Evolutionary conservation across 2,329 filamentous ascomycete species (phyloP).

Genomic region (Amphichorda felina): DNA sequence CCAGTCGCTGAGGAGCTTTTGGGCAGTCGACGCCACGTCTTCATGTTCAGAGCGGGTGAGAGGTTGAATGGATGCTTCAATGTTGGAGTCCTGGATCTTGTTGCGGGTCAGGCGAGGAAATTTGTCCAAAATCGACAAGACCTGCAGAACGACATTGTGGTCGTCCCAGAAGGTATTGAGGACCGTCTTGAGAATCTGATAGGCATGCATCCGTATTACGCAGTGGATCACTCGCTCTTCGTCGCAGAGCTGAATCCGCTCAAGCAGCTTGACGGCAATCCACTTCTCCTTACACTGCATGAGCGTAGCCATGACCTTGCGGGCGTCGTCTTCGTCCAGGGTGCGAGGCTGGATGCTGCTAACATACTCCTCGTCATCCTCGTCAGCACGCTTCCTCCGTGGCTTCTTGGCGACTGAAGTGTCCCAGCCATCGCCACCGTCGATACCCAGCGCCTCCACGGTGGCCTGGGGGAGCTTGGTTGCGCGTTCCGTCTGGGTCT

Average conservation of each 20-base stretch:
- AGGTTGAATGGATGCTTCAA: conserved; percentile 67
- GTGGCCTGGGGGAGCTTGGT: conserved; percentile 83
- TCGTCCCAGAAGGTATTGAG: conserved; percentile 82
- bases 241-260: conserved; percentile 75
- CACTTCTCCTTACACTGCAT: conserved; percentile 99
- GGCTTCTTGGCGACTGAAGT: conserved; percentile 80
- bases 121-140: conserved; percentile 77
- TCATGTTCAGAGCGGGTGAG: conserved; percentile 60
- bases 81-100: conserved; percentile 94
- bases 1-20: conserved; percentile 70
- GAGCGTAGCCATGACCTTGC: conserved; percentile 90
- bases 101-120: conserved; percentile 88
- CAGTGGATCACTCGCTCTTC: conserved; percentile 80
- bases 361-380: conserved; percentile 93
- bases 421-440: conserved; percentile 86
- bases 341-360: conserved; percentile 73
- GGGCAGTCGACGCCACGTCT: conserved; percentile 60
- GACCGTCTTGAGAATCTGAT: conserved; percentile 83
- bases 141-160: conserved; percentile 77
- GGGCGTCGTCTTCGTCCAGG: conserved; percentile 72
- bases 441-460: conserved; percentile 91
- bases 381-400: conserved; percentile 80
- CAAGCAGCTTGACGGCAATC: conserved; percentile 91
- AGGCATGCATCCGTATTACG: conserved; percentile 93
- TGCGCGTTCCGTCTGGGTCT: conserved; percentile 90